These are phyloP conservation scores for Rhodotorula babjevae DNA, from an alignment of 768 basidiomycete genomes.

Conservation along the genomic window DNA sequence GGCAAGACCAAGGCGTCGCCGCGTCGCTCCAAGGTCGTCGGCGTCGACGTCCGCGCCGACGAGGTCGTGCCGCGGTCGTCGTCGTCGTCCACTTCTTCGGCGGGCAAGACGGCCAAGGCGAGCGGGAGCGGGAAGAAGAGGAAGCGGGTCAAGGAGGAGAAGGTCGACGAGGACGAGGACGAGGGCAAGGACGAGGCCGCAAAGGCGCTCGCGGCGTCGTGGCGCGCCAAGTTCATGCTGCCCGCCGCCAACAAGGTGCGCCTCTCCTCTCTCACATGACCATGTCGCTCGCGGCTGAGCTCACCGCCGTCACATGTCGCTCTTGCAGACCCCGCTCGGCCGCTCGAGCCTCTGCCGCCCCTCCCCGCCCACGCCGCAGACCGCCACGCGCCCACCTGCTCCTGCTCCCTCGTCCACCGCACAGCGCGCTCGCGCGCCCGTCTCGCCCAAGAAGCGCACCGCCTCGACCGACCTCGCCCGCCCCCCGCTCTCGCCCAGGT, in stretches of 20 bases:
- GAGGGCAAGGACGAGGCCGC: conserved; percentile 12
- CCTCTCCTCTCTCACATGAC: too few species aligned
- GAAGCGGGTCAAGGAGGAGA: background rate
- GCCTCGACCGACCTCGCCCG: background rate
- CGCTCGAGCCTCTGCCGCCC: background rate
- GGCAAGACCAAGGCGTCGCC: background rate
- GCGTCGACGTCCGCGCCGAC: background rate
- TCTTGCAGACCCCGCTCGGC: conserved; percentile 8
- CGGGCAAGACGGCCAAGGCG: background rate
- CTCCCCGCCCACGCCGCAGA: background rate
- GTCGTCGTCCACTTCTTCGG: background rate
- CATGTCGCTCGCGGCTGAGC: too few species aligned
- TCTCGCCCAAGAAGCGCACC: background rate
- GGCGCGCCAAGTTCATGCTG: conserved; percentile 33
- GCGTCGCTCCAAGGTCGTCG: background rate
- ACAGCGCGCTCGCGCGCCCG: conserved; percentile 5
- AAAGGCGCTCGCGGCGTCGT: conserved; percentile 20
- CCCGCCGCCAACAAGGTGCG: conserved; percentile 4
- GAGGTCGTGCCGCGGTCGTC: background rate
- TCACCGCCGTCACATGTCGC: too few species aligned
- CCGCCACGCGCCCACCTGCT: too few species aligned
- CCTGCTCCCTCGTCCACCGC: too few species aligned
- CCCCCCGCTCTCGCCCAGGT: conserved; percentile 14
- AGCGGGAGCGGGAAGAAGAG: background rate
- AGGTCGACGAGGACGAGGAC: conserved; percentile 8